Base-by-base conservation (phyloP, 345 rosid species). In the Zanthoxylum bungeanum region DNA sequence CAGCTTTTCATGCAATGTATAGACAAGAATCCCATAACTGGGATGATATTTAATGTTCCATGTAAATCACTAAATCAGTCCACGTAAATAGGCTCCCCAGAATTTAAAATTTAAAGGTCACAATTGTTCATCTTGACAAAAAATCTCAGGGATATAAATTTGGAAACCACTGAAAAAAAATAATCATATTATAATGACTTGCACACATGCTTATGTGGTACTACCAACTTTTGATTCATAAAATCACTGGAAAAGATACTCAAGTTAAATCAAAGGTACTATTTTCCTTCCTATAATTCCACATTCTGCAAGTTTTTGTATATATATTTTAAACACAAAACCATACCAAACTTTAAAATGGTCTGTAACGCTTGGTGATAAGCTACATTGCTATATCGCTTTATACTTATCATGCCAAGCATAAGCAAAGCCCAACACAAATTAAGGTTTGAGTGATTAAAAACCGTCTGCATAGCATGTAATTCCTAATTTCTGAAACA, bases 91-190 rank as follows among this genome's bases (percentile, higher is more conserved):
- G 10, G 16, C 17, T 24, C 9, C 60, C 25, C 24, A 7, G 27
- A 53, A 53, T 37, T 68, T 37, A 68, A 68, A 67, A 22, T 37
- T 53, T 5, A 36, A 36, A 68, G 36, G 27, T 50, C 51, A 5
- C 0, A 7, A n/a, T 66, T 34, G n/a, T 22, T n/a, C 17, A 50
- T 34, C 9, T 66, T 21, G 58, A 50, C 44, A 7, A 39, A 50
- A 27, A 34, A 21, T 49, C 46, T 66, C 46, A 7, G n/a, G 21
- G 19, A 22, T 27, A 7, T 16, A 22, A 65, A 51, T n/a, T 30
- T 7, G 16, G 59, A 44, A 42, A 44, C 3, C 37, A 34, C 49
- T 36, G 60, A 56, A 17, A 37, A 8, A 30, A 27, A 4, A 25
- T 39, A 24, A 24, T 68, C 34, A 28, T 40, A 28, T 30, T 53